Evolutionary conservation across 139 green algal genomes (phyloP).

Genomic region (Chlamydomonas applanata): DNA sequence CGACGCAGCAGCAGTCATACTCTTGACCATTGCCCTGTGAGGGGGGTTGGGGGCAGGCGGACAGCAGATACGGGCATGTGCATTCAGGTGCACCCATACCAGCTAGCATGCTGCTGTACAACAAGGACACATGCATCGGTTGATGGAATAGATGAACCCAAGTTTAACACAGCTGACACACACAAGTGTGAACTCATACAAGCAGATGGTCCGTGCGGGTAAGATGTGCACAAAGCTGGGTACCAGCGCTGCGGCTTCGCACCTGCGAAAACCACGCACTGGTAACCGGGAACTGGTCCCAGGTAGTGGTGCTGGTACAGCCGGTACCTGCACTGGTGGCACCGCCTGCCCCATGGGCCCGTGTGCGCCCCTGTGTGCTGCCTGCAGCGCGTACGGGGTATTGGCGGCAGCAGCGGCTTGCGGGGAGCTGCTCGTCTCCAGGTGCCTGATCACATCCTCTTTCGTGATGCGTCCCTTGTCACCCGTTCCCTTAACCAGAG

Average conservation of each 20-base stretch:
- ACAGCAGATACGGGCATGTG: too few relatives aligned
- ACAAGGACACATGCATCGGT: too few relatives aligned
- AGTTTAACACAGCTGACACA: too few relatives aligned
- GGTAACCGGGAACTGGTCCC: background rate
- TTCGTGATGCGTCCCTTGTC: constrained; percentile 69
- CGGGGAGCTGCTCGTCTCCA: too few relatives aligned
- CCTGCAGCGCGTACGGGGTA: background rate
- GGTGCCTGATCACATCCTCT: constrained; percentile 48
- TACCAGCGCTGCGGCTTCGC: too few relatives aligned
- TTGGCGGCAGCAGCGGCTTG: too few relatives aligned
- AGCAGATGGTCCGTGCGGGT: too few relatives aligned
- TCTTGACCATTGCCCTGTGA: constrained; percentile 70
- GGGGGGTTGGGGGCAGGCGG: background rate
- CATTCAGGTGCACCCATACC: too few relatives aligned
- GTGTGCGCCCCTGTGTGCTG: background rate
- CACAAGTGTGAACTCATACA: too few relatives aligned
- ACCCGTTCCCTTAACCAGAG: constrained; percentile 53
- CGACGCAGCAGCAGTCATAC: constrained; percentile 60
- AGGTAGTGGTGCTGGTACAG: background rate
- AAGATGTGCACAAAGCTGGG: too few relatives aligned
- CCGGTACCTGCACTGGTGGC: background rate
- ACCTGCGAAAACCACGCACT: constrained; percentile 1
- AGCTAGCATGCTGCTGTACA: too few relatives aligned
- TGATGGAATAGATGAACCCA: too few relatives aligned
- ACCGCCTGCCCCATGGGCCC: background rate